Conservation (phyloP, 495 filamentous ascomycete species). For the Neurospora pannonica region DNA sequence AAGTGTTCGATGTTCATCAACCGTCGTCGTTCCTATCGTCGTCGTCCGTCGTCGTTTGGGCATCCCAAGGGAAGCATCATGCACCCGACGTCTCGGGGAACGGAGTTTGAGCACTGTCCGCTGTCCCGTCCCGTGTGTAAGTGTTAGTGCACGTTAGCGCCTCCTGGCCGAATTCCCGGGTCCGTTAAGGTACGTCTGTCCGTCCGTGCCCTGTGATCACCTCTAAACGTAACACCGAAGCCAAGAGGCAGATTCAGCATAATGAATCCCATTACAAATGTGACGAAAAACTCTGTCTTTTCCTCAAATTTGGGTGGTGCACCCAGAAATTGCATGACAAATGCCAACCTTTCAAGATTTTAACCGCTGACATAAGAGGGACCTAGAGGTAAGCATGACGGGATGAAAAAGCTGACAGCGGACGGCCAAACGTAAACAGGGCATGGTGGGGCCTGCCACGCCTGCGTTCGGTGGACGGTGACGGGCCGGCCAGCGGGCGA, state of each 20-base stretch:
- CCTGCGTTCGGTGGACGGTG: not conserved
- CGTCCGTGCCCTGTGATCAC: not conserved
- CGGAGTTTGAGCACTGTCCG: not conserved
- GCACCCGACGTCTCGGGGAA: not conserved
- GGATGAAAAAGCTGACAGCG: not conserved
- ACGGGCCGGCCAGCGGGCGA: not conserved
- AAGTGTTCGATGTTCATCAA: not conserved
- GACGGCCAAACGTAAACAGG: not conserved
- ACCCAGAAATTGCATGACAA: not conserved
- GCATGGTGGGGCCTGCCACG: not conserved
- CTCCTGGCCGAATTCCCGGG: not conserved
- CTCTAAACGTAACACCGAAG: not conserved
- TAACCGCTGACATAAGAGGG: not conserved
- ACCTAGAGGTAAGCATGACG: not conserved
- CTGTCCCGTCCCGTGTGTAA: not conserved
- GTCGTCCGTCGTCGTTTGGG: not conserved
- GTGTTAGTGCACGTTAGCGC: not conserved
- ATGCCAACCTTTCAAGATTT: not conserved
- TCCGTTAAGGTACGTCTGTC: not conserved
- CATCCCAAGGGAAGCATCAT: not conserved
- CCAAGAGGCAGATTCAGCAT: not conserved
- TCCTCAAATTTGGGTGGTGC: not conserved
- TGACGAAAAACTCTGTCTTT: not conserved
- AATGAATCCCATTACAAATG: not conserved
- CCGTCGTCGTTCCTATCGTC: not conserved